A percentile compares a stretch with the other conserved stretches of the same genome.
Evolutionary conservation across 2,329 filamentous ascomycete species (phyloP).

Genomic region (Balansia obtecta): DNA sequence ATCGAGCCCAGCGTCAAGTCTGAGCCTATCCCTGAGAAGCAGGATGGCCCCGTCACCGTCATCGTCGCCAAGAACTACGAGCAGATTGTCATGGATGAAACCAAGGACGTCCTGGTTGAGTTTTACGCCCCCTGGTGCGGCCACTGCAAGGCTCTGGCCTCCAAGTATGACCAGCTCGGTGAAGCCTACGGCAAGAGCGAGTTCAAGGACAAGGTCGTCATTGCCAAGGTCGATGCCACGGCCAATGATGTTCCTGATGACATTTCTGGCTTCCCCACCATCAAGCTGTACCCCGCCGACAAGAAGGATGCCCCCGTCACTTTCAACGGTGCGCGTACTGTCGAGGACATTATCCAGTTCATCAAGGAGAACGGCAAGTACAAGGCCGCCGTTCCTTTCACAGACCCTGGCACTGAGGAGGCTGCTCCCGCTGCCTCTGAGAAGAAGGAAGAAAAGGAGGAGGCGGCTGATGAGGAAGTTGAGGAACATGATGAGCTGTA

Average conservation of each 20-base stretch:
- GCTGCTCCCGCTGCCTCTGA: constrained; percentile 40
- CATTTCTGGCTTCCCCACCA: constrained; percentile 95
- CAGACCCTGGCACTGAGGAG: constrained; percentile 43
- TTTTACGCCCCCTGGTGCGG: constrained; percentile 99
- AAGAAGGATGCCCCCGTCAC: constrained; percentile 74
- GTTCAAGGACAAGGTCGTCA: constrained; percentile 71
- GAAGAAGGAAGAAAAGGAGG: constrained; percentile 29
- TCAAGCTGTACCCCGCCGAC: constrained; percentile 93
- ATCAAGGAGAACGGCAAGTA: constrained; percentile 92
- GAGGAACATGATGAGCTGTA: constrained; percentile 59
- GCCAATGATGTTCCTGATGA: constrained; percentile 93
- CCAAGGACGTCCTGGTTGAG: constrained; percentile 94
- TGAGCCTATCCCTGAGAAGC: constrained; percentile 85
- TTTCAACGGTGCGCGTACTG: constrained; percentile 76
- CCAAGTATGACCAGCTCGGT: constrained; percentile 90
- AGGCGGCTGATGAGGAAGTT: constrained; percentile 34
- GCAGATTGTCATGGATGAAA: constrained; percentile 78
- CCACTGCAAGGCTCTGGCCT: constrained; percentile 97
- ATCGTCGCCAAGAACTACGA: constrained; percentile 93
- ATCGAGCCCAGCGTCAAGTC: constrained; percentile 96
- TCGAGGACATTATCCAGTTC: constrained; percentile 87
- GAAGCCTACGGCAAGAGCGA: constrained; percentile 64
- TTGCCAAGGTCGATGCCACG: constrained; percentile 97
- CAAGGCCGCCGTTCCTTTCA: constrained; percentile 54
- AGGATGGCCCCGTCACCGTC: constrained; percentile 78